Conservation (phyloP, 2,329 filamentous ascomycete species). For the Exserohilum rostratum region DNA sequence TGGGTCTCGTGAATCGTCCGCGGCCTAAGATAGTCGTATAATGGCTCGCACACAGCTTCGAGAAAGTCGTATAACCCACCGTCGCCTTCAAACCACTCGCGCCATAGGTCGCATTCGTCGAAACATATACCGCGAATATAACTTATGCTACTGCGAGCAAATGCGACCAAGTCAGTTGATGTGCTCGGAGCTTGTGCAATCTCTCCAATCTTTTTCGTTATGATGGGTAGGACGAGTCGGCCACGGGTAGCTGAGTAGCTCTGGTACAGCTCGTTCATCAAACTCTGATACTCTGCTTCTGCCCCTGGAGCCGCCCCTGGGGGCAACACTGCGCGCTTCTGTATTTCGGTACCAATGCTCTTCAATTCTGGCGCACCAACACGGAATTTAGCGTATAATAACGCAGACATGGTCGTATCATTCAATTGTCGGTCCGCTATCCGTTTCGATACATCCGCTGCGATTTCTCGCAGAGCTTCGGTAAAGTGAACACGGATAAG, state of each 20-base stretch:
- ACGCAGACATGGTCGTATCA: slow-evolving; percentile 72
- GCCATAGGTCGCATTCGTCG: slow-evolving; percentile 71
- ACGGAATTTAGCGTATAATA: slow-evolving; percentile 74
- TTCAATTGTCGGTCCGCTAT: slow-evolving; percentile 71
- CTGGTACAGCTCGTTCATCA: slow-evolving; percentile 69
- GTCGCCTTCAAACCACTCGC: slow-evolving; percentile 69
- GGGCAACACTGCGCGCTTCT: slow-evolving; percentile 67
- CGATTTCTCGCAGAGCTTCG: slow-evolving; percentile 66
- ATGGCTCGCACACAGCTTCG: slow-evolving; percentile 69
- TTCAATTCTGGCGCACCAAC: slow-evolving; percentile 70
- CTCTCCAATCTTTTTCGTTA: slow-evolving; percentile 65
- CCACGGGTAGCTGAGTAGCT: slow-evolving; percentile 66
- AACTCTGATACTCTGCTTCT: slow-evolving; percentile 68
- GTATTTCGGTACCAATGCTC: slow-evolving; percentile 69
- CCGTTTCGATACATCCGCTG: slow-evolving; percentile 66
- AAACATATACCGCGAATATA: slow-evolving; percentile 69
- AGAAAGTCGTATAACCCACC: slow-evolving; percentile 69
- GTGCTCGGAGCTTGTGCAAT: slow-evolving; percentile 64
- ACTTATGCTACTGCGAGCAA: slow-evolving; percentile 68
- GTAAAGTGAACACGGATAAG: slow-evolving; percentile 71
- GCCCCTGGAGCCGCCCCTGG: slow-evolving; percentile 63
- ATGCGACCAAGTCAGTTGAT: slow-evolving; percentile 67
- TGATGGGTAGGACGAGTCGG: slow-evolving; percentile 65
- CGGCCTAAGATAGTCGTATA: slow-evolving; percentile 70
- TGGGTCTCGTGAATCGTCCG: slow-evolving; percentile 71